Conservation (phyloP, 768 basidiomycete genomes). For the Podaxis sp. region DNA sequence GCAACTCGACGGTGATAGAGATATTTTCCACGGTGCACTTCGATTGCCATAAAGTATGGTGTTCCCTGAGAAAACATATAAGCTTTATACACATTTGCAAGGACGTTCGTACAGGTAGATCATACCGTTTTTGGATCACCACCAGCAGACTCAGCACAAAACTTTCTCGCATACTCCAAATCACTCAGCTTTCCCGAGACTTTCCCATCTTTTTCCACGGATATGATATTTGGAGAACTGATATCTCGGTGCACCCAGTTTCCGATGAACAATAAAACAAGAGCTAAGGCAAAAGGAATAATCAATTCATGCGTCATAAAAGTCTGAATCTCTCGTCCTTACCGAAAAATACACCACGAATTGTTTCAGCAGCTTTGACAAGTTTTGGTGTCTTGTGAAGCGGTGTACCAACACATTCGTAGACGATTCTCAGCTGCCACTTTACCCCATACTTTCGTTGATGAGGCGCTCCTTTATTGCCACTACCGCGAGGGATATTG, state of each 20-base stretch:
- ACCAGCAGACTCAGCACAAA: background rate
- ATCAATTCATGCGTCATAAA: background rate
- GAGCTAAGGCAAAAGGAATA: background rate
- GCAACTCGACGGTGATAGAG: background rate
- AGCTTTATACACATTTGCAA: background rate
- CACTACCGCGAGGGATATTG: background rate
- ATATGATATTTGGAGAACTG: constrained; percentile 10
- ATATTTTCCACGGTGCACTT: background rate
- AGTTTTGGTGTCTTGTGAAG: background rate
- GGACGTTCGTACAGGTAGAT: background rate
- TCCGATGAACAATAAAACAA: constrained; percentile 10
- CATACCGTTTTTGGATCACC: background rate
- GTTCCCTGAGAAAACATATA: background rate
- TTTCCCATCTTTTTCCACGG: background rate
- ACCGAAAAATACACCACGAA: background rate
- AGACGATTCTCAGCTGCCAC: background rate
- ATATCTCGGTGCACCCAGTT: constrained; percentile 14
- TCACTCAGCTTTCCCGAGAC: constrained; percentile 7
- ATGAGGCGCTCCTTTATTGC: background rate
- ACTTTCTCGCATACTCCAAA: constrained; percentile 8
- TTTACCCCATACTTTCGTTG: background rate
- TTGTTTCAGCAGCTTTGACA: background rate
- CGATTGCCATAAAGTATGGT: background rate
- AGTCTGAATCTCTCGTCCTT: background rate
- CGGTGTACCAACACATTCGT: background rate